phyloP scores from a whole-genome alignment of 2,329 filamentous ascomycete genomes.

The Penicillium decumbens region DNA sequence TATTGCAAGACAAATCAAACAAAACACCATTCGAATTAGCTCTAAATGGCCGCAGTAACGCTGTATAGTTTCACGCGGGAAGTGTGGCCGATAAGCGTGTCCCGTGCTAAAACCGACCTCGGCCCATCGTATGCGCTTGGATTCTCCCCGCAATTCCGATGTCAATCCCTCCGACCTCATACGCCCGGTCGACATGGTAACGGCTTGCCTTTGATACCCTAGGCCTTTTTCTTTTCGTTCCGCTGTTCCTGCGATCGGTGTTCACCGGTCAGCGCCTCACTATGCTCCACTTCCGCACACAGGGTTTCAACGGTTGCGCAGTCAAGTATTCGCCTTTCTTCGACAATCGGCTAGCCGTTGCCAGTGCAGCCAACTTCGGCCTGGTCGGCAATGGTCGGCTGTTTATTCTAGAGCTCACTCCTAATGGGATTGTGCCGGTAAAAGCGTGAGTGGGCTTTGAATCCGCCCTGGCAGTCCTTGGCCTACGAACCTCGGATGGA shows the following conservation, averaged over 20 bases:
- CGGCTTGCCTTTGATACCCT: conserved; percentile 9
- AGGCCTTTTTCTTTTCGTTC: neutral
- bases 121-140: conserved; percentile 15
- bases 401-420: conserved; percentile 76
- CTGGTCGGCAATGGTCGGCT: conserved; percentile 93
- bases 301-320: conserved; percentile 91
- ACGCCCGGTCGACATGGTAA: conserved; percentile 2
- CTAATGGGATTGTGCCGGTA: conserved; percentile 75
- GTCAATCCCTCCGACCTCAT: conserved; percentile 8
- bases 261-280: conserved; percentile 21
- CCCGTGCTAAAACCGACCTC: conserved; percentile 17
- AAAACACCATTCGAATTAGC: neutral
- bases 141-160: conserved; percentile 25
- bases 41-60: neutral
- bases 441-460: conserved; percentile 58
- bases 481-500: neutral
- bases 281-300: conserved; percentile 92
- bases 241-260: conserved; percentile 2
- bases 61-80: conserved; percentile 5
- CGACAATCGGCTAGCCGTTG: conserved; percentile 87
- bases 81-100: conserved; percentile 5
- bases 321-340: conserved; percentile 99
- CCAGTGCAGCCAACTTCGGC: conserved; percentile 88
- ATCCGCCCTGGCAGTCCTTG: neutral
- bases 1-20: neutral